Percentiles rank a stretch among this genome's conserved stretches.
Conservation (phyloP, 805 yeast genomes). For the Candida nitratophila region DNA sequence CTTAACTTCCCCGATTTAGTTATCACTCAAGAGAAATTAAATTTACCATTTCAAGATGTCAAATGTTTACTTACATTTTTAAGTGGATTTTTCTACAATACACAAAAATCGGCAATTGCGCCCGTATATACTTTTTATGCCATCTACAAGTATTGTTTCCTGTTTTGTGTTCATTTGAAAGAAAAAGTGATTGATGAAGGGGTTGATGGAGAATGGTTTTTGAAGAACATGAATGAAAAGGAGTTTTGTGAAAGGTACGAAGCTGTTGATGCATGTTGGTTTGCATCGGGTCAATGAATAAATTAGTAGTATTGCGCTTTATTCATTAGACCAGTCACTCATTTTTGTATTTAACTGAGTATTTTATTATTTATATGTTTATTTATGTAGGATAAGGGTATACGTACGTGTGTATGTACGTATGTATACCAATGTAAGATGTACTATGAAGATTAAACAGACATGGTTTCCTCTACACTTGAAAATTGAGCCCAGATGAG, state of each 20-base stretch:
- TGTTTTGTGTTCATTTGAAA: constrained; percentile 10
- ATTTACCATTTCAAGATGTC: constrained; percentile 11
- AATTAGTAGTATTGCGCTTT: neutral
- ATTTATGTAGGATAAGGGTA: too few species aligned
- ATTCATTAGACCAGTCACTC: too few species aligned
- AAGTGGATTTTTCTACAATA: constrained; percentile 22
- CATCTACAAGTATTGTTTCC: constrained; percentile 19
- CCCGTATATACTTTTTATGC: constrained; percentile 21
- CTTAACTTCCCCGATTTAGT: constrained; percentile 1
- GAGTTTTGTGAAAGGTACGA: constrained; percentile 9
- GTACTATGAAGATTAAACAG: too few species aligned
- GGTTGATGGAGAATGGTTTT: neutral
- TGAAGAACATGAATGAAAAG: constrained; percentile 9
- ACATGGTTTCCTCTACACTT: too few species aligned
- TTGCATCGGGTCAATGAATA: neutral
- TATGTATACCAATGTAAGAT: too few species aligned
- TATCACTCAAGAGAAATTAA: constrained; percentile 5
- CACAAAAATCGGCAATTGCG: constrained; percentile 19
- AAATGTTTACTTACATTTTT: constrained; percentile 13
- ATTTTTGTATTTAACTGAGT: too few species aligned
- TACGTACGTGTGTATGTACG: too few species aligned
- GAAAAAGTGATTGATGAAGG: constrained; percentile 3
- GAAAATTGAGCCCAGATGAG: too few species aligned
- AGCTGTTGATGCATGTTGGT: constrained; percentile 18
- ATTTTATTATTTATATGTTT: too few species aligned